phyloP scores from a whole-genome alignment of 768 basidiomycete species.

The Myochromella boudieri region DNA sequence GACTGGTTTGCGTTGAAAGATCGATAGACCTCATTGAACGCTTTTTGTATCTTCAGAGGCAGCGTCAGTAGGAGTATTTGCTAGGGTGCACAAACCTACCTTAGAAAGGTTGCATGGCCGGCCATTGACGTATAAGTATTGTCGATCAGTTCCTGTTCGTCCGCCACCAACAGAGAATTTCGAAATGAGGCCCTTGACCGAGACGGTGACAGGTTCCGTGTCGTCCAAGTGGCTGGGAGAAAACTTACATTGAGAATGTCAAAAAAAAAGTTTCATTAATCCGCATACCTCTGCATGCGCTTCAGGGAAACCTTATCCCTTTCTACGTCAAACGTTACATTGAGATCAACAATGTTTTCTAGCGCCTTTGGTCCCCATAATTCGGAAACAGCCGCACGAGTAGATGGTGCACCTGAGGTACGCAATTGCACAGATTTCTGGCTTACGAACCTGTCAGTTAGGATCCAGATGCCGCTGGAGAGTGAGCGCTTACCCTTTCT shows the following conservation, averaged over 20 bases:
- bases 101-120: conserved; percentile 81
- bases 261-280: background rate
- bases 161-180: conserved; percentile 77
- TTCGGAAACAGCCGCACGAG: conserved; percentile 63
- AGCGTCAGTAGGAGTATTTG: background rate
- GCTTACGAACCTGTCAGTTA: conserved; percentile 30
- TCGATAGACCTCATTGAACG: conserved; percentile 90
- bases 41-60: conserved; percentile 81
- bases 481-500: conserved; percentile 60
- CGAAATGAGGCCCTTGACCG: conserved; percentile 79
- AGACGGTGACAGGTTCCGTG: conserved; percentile 37
- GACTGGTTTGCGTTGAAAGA: conserved; percentile 71
- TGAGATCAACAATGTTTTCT: conserved; percentile 73
- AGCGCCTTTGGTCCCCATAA: conserved; percentile 86
- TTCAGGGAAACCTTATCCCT: conserved; percentile 55
- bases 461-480: background rate
- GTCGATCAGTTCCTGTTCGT: conserved; percentile 76
- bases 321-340: conserved; percentile 67
- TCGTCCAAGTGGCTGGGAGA: conserved; percentile 2
- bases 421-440: conserved; percentile 68
- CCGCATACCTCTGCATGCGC: conserved; percentile 28
- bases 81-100: conserved; percentile 40
- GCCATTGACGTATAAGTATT: conserved; percentile 92
- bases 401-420: conserved; percentile 65
- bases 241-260: background rate